Base-by-base conservation (phyloP, 495 filamentous ascomycete genomes). In the Daldinia decipiens region DNA sequence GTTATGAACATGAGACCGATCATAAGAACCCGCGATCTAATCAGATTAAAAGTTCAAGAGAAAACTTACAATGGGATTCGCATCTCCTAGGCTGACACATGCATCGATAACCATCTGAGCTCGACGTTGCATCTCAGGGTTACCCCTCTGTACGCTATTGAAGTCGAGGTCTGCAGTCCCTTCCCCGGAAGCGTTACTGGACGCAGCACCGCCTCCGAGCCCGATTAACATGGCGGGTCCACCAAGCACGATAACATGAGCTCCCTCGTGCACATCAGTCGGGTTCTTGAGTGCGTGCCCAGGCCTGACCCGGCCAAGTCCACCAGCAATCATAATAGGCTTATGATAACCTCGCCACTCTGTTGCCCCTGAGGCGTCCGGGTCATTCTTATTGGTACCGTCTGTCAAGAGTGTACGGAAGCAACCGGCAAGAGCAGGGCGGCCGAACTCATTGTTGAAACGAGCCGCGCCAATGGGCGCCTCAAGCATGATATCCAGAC, bases 221-320 rank as follows among this genome's bases (percentile, higher is more conserved):
- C 95, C 95, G 75, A 99, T 98, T 19, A 98, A 84, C 96, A 99
- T 98, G 13, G 94, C 95, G 13, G 95, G 95, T 2, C 95, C 95
- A 65, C 95, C 95, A 9, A 99, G 86, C 15, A 97, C 94, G 73
- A 98, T 91, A 12, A 98, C 87, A 79, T 92, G 91, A 43, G 93
- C 92, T 7, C 93, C 94, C 21, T 93, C 87, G 65, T 89, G 87
- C 11, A 98, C 95, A 67, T 92, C 83, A 12, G 86, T 83, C 2
- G 88, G 86, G 65, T 90, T 83, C 79, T 99, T 99, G 53, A 96
- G 84, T 4, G 95, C 94, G 78, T 97, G 91, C 73, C 94, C 89
- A 0, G 95, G 95, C 62, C 96, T 81, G n/a, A 98, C 94, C n/a
- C 92, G 97, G 38, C 95, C 96, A 50, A 97, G 87, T 76, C 96